phyloP scores from a whole-genome alignment of 257 asterid genomes.

The Craterostigma plantagineum region DNA sequence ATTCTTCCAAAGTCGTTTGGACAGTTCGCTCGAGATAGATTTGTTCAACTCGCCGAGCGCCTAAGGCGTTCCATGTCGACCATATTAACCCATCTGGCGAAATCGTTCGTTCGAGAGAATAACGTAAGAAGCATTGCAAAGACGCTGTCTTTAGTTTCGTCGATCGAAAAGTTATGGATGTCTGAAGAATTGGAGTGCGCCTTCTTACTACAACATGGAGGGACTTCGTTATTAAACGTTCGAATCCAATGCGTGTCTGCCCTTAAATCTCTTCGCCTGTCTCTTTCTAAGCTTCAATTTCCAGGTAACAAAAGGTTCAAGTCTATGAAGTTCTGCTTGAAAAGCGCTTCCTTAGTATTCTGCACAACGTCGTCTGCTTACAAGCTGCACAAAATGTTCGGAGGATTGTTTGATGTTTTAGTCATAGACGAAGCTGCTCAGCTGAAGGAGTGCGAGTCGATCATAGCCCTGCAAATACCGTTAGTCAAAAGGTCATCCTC shows the following conservation, averaged over 20 bases:
- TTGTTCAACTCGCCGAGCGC: slow-evolving; percentile 8
- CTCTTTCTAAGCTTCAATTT: slow-evolving; percentile 10
- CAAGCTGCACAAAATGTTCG: slow-evolving; percentile 14
- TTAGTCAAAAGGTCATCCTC: slow-evolving; percentile 24
- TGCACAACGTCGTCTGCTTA: slow-evolving; percentile 37
- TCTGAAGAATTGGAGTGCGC: slow-evolving; percentile 19
- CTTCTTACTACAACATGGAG: slow-evolving; percentile 8
- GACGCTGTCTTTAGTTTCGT: slow-evolving; percentile 14
- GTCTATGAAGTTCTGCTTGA: slow-evolving; percentile 18
- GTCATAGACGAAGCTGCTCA: slow-evolving; percentile 58
- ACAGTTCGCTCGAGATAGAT: slow-evolving; percentile 19
- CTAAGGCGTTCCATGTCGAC: slow-evolving; percentile 16
- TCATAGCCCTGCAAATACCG: slow-evolving; percentile 34
- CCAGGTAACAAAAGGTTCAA: neutral
- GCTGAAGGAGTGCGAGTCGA: slow-evolving; percentile 38
- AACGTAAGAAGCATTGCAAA: slow-evolving; percentile 12
- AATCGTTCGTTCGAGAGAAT: slow-evolving; percentile 13
- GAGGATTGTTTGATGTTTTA: slow-evolving; percentile 22
- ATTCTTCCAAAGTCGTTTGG: slow-evolving; percentile 25
- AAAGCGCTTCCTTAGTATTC: slow-evolving; percentile 26
- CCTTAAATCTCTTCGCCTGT: slow-evolving; percentile 17
- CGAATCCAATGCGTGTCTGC: slow-evolving; percentile 13
- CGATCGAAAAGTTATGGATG: slow-evolving; percentile 12
- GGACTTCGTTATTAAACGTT: slow-evolving; percentile 6
- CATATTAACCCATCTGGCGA: slow-evolving; percentile 27